Evolutionary conservation across 2,329 filamentous ascomycete species (phyloP), one percentile per base, ranked within the genome.

Genomic region (Trichoderma atroviride): DNA sequence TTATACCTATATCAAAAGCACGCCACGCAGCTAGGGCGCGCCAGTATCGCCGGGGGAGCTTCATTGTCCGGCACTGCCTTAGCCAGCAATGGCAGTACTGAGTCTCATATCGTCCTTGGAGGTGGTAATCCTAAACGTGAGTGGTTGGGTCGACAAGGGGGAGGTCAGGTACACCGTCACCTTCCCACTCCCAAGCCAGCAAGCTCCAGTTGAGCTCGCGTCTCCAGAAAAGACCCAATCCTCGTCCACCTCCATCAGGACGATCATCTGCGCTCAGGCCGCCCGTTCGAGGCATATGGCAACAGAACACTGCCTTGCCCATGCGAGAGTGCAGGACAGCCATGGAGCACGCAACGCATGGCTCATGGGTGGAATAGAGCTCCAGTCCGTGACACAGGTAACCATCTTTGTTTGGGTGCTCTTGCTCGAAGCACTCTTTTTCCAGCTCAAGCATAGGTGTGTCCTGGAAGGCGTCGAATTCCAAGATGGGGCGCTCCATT

Each of bases 321-420:
- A 99, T 97, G 62, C 96, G 89, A 10, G 95, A 97, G 78, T 98
- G 94, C 27, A 98, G 85, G 74, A 98, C 91, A 1, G 93, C 96
- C 96, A 98, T 98, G 43, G 92, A 93, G 81, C 96, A 99, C 88
- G 97, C 96, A 70, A 97, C 88, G 78, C 96, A 99, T 5, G 96
- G 96, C 81, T 99, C 96, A 77, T 98, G 94, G 2, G 94, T 97
- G 71, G 96, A 85, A 81, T 97, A 98, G 69, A 99, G 87, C 79
- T 98, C 95, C 35, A 99, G 86, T 67, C 93, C 92, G 73, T 97
- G 93, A 81, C 95, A 98, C 24, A 99, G 88, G 78, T 99, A 99
- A 65, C 95, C 95, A 73, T 93, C 92, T 37, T 88, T 86, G 72
- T 85, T 87, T 52, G 86, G 87, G 75, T 90, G 91, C 74, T 90